These are phyloP conservation scores for Boletus bicolor DNA, from an alignment of 768 basidiomycete species.

Conservation along the genomic window DNA sequence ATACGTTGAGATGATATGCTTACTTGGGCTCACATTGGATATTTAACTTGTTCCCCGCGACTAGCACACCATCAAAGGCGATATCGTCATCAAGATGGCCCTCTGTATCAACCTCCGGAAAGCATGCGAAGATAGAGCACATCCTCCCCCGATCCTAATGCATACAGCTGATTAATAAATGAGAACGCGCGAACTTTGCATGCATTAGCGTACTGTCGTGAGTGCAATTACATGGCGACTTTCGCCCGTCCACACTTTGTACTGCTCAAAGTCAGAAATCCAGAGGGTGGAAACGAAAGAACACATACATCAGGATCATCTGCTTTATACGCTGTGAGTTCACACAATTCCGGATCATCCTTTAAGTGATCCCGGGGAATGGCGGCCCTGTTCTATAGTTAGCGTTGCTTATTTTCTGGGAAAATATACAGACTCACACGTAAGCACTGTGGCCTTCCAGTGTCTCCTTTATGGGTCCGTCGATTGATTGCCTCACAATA, in stretches of 20 bases:
- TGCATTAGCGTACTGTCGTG: conserved; percentile 21
- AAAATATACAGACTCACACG: conserved; percentile 34
- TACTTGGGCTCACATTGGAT: conserved; percentile 41
- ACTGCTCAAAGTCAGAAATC: conserved; percentile 13
- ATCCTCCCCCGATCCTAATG: conserved; percentile 36
- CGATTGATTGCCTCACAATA: conserved; percentile 35
- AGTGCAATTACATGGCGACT: conserved; percentile 23
- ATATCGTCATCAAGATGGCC: conserved; percentile 31
- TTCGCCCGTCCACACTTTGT: conserved; percentile 27
- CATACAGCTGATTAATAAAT: background rate
- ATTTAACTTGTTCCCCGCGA: conserved; percentile 35
- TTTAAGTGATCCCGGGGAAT: conserved; percentile 42
- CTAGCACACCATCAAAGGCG: conserved; percentile 21
- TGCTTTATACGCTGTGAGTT: conserved; percentile 24
- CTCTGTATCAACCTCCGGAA: conserved; percentile 38
- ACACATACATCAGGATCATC: conserved; percentile 24
- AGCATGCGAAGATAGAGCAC: conserved; percentile 38
- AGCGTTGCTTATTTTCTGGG: background rate
- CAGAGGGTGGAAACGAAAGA: background rate
- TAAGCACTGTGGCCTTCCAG: conserved; percentile 41
- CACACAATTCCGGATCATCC: conserved; percentile 42
- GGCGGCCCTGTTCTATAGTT: conserved; percentile 32
- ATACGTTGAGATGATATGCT: conserved; percentile 1
- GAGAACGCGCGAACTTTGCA: background rate
- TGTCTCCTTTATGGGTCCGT: conserved; percentile 29